These are phyloP conservation scores for Leonotis leonurus DNA, from an alignment of 257 asterid species.

Conservation along the genomic window DNA sequence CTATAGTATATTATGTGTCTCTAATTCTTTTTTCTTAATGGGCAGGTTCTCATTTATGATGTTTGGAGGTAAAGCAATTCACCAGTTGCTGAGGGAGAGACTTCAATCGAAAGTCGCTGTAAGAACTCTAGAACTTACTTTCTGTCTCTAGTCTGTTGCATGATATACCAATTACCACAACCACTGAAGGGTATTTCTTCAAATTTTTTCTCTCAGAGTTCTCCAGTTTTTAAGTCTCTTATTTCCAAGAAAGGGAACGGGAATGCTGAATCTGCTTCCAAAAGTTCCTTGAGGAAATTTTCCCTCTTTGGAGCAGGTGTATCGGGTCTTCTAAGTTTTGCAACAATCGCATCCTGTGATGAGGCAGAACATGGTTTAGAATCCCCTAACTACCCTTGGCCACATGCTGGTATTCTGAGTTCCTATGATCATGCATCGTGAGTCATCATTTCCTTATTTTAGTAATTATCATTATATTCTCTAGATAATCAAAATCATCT, in stretches of 20 bases:
- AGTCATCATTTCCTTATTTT: constrained; percentile 22
- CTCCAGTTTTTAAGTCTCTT: constrained; percentile 31
- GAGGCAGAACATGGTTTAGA: constrained; percentile 84
- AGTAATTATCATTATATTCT: constrained; percentile 2
- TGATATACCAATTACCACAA: background rate
- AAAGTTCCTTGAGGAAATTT: constrained; percentile 37
- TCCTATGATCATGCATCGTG: constrained; percentile 79
- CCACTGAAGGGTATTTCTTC: background rate
- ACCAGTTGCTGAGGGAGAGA: constrained; percentile 37
- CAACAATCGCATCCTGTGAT: constrained; percentile 64
- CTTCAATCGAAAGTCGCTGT: constrained; percentile 38
- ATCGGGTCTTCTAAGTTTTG: constrained; percentile 58
- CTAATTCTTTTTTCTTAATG: constrained; percentile 2
- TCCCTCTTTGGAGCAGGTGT: constrained; percentile 50
- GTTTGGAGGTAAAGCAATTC: constrained; percentile 49
- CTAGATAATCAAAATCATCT: background rate
- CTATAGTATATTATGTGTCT: constrained; percentile 1
- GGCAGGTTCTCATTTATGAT: constrained; percentile 34
- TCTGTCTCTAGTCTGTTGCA: background rate
- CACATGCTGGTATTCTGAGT: constrained; percentile 64
- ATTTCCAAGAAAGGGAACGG: constrained; percentile 35
- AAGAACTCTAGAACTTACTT: constrained; percentile 2
- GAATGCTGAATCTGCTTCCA: constrained; percentile 33
- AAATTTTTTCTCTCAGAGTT: constrained; percentile 23
- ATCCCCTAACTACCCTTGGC: constrained; percentile 61